phyloP scores from a whole-genome alignment of 1,284 basidiomycete genomes.

The Agroathelia rolfsii region DNA sequence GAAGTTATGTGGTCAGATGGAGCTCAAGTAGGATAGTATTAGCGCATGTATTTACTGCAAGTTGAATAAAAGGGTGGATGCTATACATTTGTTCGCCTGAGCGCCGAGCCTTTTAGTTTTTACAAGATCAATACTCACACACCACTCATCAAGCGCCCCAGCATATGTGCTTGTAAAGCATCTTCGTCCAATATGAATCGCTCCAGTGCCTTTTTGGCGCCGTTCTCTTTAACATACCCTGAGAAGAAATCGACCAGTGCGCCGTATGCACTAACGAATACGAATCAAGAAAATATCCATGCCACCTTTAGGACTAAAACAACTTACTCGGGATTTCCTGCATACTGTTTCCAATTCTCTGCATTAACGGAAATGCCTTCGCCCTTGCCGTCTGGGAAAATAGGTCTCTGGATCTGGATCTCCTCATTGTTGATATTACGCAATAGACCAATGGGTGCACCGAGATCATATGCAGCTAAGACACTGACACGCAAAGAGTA shows the following conservation, averaged over 20 bases:
- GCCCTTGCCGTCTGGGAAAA: constrained; percentile 30
- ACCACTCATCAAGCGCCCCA: constrained; percentile 45
- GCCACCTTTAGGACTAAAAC: neutral
- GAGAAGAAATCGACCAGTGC: constrained; percentile 51
- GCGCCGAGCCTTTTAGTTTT: constrained; percentile 6
- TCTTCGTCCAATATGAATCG: constrained; percentile 48
- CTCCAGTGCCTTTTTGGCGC: constrained; percentile 34
- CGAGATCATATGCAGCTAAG: constrained; percentile 57
- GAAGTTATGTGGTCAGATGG: neutral
- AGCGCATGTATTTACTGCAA: constrained; percentile 36
- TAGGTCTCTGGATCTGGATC: constrained; percentile 30
- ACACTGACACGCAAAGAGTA: constrained; percentile 26
- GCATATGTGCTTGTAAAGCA: constrained; percentile 41
- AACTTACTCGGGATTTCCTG: constrained; percentile 44
- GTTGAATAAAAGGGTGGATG: constrained; percentile 54
- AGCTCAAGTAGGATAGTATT: constrained; percentile 1
- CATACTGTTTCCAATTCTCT: constrained; percentile 44
- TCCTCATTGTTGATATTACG: constrained; percentile 43
- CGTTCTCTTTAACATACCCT: constrained; percentile 30
- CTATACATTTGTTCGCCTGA: constrained; percentile 19
- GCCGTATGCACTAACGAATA: constrained; percentile 26
- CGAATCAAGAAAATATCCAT: constrained; percentile 2
- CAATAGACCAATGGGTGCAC: constrained; percentile 41
- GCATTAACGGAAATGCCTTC: constrained; percentile 28
- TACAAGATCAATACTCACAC: constrained; percentile 27